Evolutionary conservation across 2,329 filamentous ascomycete genomes (phyloP), one percentile per base, ranked within the genome.

Genomic region (Cercospora janseana): DNA sequence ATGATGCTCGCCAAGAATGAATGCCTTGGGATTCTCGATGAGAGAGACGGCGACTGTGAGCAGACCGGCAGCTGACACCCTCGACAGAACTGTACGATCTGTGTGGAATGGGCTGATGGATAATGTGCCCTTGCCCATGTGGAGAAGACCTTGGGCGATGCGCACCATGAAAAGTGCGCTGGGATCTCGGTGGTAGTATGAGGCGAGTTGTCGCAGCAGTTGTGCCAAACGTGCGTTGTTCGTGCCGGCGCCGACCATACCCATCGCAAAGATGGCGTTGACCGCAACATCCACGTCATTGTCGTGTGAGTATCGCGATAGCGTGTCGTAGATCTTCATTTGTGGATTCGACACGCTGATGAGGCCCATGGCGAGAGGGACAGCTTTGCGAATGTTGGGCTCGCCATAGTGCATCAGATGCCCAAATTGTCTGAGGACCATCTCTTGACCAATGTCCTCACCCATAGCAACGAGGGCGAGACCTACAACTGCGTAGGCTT

Each of bases 321-420:
- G 78, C 0, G 93, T 98, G 70, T 98, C 93, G 75, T 98, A 98
- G 40, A 98, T 88, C 79, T 97, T 98, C 92, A 98, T 98, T 70
- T 98, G 94, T 8, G 93, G 93, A 75, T 98, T 98, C 74, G 90
- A 96, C 9, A 94, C 89, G 72, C 88, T 95, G 66, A 98, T 86
- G 47, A 98, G 80, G 64, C 91, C 94, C 89, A 98, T 94, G 20
- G 93, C 93, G 47, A 98, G 79, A 27, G 93, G 93, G 23, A 98
- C 93, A 15, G 91, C 92, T 67, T 93, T 93, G 56, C 93, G 87
- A 63, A 98, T 98, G 69, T 98, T 97, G 66, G 91, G 80, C 70
- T 96, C 92, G 57, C 94, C 93, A 65, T 98, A 98, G 74, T 98
- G 93, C 93, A 98, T 98, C 54, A 98, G 79, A 70, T 98, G 93